These are phyloP conservation scores for Sordariomycetes sp. DNA, from an alignment of 2,329 filamentous ascomycete species.

Conservation along the genomic window DNA sequence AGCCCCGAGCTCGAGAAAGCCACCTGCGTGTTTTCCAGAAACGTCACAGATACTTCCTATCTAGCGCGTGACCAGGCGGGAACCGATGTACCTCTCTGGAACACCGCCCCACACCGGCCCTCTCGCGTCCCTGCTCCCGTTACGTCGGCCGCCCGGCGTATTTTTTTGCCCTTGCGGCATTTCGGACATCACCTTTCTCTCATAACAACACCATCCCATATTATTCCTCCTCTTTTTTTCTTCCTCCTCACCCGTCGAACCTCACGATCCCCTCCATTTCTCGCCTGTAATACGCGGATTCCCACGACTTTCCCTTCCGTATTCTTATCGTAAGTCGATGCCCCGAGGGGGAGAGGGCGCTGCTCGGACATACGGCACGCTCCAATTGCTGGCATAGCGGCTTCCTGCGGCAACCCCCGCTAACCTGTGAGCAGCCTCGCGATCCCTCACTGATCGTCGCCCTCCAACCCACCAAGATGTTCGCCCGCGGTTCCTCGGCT, in stretches of 20 bases:
- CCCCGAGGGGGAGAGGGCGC: background rate
- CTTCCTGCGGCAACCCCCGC: background rate
- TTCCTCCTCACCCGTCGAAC: slow-evolving; percentile 1
- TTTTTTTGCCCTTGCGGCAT: slow-evolving; percentile 4
- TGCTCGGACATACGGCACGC: background rate
- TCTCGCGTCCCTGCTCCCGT: background rate
- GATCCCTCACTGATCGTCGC: background rate
- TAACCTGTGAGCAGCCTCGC: background rate
- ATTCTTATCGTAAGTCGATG: background rate
- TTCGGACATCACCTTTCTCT: slow-evolving; percentile 5
- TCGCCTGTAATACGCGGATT: background rate
- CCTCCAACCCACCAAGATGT: slow-evolving; percentile 27
- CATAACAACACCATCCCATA: slow-evolving; percentile 3
- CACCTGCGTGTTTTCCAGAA: background rate
- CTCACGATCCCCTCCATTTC: slow-evolving; percentile 2
- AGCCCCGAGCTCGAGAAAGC: background rate
- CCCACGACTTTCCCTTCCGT: background rate
- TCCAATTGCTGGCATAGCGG: background rate
- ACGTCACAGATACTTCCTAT: background rate
- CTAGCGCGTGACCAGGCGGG: background rate
- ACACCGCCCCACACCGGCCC: background rate
- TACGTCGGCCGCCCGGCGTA: background rate
- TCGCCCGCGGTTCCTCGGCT: slow-evolving; percentile 46
- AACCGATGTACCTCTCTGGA: background rate
- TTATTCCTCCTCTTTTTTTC: background rate